These are phyloP conservation scores for Ceratocystis variospora DNA, from an alignment of 2,329 filamentous ascomycete species.

Conservation along the genomic window DNA sequence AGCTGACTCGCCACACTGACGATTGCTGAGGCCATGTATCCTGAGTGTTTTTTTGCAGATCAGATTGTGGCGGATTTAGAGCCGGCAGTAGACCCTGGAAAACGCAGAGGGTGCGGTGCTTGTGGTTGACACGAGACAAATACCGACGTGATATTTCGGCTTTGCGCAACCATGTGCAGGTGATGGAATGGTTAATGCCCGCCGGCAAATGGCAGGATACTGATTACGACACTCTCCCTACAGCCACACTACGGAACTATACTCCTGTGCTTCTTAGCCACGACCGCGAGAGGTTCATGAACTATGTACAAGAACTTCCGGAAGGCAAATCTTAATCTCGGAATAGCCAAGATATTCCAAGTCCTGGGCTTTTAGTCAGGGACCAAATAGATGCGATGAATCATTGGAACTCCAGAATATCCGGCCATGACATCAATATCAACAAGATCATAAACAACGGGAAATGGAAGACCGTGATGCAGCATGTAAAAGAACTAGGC, in stretches of 20 bases:
- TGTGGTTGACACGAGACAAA: constrained; percentile 39
- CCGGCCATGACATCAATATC: neutral
- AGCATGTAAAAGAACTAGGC: neutral
- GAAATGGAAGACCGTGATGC: neutral
- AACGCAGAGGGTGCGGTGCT: constrained; percentile 32
- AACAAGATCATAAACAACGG: neutral
- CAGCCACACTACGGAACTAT: neutral
- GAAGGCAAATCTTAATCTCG: neutral
- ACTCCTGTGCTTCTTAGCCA: constrained; percentile 29
- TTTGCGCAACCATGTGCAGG: constrained; percentile 38
- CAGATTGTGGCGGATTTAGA: constrained; percentile 25
- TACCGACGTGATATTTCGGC: constrained; percentile 40
- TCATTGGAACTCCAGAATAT: neutral
- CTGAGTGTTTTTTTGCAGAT: constrained; percentile 25
- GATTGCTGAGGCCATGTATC: constrained; percentile 42
- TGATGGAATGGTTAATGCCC: constrained; percentile 41
- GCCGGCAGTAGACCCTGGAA: constrained; percentile 14
- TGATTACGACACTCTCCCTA: constrained; percentile 35
- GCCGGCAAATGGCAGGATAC: constrained; percentile 36
- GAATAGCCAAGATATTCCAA: neutral
- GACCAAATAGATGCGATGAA: neutral
- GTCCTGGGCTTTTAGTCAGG: neutral
- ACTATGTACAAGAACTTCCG: neutral
- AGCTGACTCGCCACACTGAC: constrained; percentile 26
- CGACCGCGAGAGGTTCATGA: neutral